Base-by-base conservation (phyloP, 495 filamentous ascomycete species). In the Penicillium ochrochloron region DNA sequence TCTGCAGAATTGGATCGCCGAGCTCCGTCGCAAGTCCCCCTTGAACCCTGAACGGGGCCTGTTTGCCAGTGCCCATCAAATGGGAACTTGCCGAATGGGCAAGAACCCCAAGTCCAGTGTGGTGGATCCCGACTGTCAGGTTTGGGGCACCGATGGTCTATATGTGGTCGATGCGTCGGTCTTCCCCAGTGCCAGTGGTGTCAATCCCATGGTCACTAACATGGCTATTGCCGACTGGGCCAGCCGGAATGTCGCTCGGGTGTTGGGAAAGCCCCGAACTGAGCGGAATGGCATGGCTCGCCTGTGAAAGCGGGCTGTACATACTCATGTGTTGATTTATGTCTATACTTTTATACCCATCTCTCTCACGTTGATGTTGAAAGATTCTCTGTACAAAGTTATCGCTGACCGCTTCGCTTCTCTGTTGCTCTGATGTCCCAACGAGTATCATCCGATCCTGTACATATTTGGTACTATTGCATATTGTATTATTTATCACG, bases 161-260 rank as follows among this genome's bases (percentile, higher is more conserved):
- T 95, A 89, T 70, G 87, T 97, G 3, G 85, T 88, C 3, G 94
- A 98, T 80, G 90, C 92, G 31, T 96, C 92, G 66, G 88, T 97
- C 0, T 93, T 97, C 65, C 94, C 94, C 0, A 91, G 88, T 60
- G 93, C 94, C 6, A 93, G 89, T 66, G 94, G 94, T 6, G 93
- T 96, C 12, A 97, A 97, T 73, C 94, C 93, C 4, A 97, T 97
- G 94, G 78, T 97, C 37, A 96, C 93, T 50, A 89, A 84, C 60
- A 95, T 97, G 93, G 92, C 88, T 3, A 93, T 97, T 66, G 82
- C 88, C 29, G 80, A 82, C 57, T 79, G 75, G 71, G 72, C 76
- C 8, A 82, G 80, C 70, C 72, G 67, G 12, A 78, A 77, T 35
- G 60, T 82, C 19, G 76, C 71, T 7, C 69, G 67, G 54, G 67